Evolutionary conservation across 108 stramenopile species (phyloP).

Genomic region (Stephanodiscus minutulus): DNA sequence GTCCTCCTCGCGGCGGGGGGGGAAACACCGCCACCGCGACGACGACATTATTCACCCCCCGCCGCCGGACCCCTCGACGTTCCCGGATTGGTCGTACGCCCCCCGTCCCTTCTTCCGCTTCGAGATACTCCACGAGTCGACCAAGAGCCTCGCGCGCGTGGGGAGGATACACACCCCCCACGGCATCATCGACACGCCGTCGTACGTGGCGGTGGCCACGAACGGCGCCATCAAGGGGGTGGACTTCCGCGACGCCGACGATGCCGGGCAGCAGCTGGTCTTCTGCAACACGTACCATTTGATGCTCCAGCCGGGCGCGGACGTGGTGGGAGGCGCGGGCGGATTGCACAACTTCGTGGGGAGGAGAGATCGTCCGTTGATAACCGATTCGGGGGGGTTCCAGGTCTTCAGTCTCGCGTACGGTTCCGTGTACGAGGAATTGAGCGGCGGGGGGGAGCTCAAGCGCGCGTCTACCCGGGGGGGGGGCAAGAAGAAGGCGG

Average conservation of each 20-base stretch:
- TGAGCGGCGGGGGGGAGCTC: slow-evolving; percentile 76
- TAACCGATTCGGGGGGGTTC: slow-evolving; percentile 94
- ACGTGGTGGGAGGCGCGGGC: slow-evolving; percentile 83
- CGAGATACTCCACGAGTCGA: slow-evolving; percentile 84
- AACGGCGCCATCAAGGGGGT: slow-evolving; percentile 90
- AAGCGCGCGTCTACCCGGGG: slow-evolving; percentile 54
- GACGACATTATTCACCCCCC: slow-evolving; percentile 15
- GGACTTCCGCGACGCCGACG: slow-evolving; percentile 77
- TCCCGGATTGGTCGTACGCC: slow-evolving; percentile 81
- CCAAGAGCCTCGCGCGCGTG: slow-evolving; percentile 80
- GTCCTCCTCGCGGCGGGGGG: not conserved
- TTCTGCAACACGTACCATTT: slow-evolving; percentile 96
- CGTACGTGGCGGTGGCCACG: slow-evolving; percentile 93
- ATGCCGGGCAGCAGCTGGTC: slow-evolving; percentile 77
- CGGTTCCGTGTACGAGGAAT: slow-evolving; percentile 81
- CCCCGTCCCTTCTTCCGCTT: slow-evolving; percentile 76
- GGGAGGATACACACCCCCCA: slow-evolving; percentile 80
- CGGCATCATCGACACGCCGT: slow-evolving; percentile 82
- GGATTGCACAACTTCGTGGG: slow-evolving; percentile 91
- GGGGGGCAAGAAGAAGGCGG: too few species aligned
- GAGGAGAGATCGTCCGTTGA: slow-evolving; percentile 73
- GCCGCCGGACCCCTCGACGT: slow-evolving; percentile 65
- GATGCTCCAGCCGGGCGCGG: slow-evolving; percentile 88
- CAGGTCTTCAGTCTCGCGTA: slow-evolving; percentile 91
- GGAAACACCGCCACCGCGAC: not conserved